phyloP scores from a whole-genome alignment of 2,329 filamentous ascomycete species.

The Metarhizium anisopliae region DNA sequence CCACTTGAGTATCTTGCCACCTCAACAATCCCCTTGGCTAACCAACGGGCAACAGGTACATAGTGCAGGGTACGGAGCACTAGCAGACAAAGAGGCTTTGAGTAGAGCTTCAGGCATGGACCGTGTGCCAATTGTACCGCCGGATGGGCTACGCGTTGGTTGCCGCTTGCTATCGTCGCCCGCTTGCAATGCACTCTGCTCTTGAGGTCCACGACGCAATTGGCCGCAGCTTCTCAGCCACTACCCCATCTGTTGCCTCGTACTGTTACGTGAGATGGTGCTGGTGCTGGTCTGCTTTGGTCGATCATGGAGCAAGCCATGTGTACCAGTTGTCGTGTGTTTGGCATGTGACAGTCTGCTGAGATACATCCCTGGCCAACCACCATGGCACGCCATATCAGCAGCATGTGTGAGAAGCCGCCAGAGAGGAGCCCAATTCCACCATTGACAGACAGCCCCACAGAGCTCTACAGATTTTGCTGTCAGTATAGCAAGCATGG shows the following conservation, averaged over 20 bases:
- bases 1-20: neutral
- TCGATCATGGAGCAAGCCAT: neutral
- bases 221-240: neutral
- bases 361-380: constrained; percentile 8
- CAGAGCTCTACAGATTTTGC: neutral
- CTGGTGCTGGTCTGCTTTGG: neutral
- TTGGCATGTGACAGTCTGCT: constrained; percentile 2
- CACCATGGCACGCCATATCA: constrained; percentile 6
- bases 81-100: no score
- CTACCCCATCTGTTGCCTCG: neutral
- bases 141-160: neutral
- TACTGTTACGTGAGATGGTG: neutral
- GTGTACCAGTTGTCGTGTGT: neutral
- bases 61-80: no score
- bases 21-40: neutral
- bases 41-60: neutral
- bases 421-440: neutral
- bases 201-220: neutral
- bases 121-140: no score
- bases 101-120: no score
- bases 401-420: neutral
- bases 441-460: neutral
- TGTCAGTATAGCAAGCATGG: neutral
- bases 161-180: neutral
- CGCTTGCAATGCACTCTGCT: neutral